A percentile compares a stretch with the other conserved stretches of the same genome.
phyloP scores from a whole-genome alignment of 108 stramenopile genomes.

The Nitzschia sp. region DNA sequence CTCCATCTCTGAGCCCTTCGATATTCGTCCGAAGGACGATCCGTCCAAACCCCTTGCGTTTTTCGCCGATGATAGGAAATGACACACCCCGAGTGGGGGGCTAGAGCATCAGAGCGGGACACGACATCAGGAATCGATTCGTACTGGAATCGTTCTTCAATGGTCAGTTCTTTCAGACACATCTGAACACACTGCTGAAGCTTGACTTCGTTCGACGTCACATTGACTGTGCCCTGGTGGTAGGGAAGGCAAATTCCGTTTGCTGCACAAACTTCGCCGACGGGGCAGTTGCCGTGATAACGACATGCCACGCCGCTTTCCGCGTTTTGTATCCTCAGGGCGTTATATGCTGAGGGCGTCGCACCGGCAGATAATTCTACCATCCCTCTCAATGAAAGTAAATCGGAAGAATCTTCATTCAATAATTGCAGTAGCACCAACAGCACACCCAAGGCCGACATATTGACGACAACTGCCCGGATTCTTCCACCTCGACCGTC shows the following conservation, averaged over 20 bases:
- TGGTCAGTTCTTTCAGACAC: slow-evolving; percentile 23
- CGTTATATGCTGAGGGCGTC: too few relatives aligned
- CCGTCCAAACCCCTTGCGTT: not conserved
- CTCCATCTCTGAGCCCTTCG: slow-evolving; percentile 15
- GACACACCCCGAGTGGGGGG: slow-evolving; percentile 19
- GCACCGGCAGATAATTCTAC: too few relatives aligned
- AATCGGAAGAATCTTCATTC: too few relatives aligned
- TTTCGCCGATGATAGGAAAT: not conserved
- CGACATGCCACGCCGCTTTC: too few relatives aligned
- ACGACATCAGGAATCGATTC: slow-evolving; percentile 2
- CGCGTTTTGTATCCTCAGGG: too few relatives aligned
- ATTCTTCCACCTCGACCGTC: too few relatives aligned
- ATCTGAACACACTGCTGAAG: slow-evolving; percentile 8
- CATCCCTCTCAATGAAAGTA: too few relatives aligned
- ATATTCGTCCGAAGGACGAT: not conserved
- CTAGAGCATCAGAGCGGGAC: not conserved
- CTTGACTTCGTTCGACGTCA: not conserved
- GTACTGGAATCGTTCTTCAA: slow-evolving; percentile 28
- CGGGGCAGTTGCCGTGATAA: slow-evolving; percentile 23
- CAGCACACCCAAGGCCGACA: too few relatives aligned
- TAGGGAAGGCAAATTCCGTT: slow-evolving; percentile 5
- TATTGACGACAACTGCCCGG: too few relatives aligned
- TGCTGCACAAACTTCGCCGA: not conserved
- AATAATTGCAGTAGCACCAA: too few relatives aligned
- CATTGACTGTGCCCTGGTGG: not conserved